phyloP scores from a whole-genome alignment of 2,329 filamentous ascomycete genomes.

The Pleoardoris graminearum region DNA sequence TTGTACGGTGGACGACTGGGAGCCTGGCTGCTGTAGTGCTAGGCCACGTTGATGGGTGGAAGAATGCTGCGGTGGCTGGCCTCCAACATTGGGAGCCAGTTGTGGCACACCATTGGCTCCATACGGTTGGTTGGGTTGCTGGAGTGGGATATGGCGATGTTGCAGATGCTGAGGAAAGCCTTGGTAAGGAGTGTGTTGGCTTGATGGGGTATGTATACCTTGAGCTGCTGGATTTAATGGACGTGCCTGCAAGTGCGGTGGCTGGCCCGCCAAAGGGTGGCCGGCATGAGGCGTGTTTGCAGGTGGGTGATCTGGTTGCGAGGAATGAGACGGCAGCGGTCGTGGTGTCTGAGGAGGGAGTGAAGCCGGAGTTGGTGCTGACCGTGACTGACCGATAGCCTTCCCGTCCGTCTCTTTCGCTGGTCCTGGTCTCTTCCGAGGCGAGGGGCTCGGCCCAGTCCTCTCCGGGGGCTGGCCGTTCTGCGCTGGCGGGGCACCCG shows the following conservation, averaged over 20 bases:
- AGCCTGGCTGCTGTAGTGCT: constrained; percentile 28
- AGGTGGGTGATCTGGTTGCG: constrained; percentile 29
- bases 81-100: constrained; percentile 29
- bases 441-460: constrained; percentile 29
- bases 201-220: constrained; percentile 28
- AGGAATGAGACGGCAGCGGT: constrained; percentile 21
- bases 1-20: constrained; percentile 40
- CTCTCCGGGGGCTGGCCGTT: constrained; percentile 28
- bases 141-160: constrained; percentile 40
- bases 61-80: constrained; percentile 33
- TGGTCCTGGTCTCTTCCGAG: constrained; percentile 29
- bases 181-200: constrained; percentile 23
- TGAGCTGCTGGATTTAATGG: constrained; percentile 36
- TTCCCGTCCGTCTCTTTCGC: constrained; percentile 19
- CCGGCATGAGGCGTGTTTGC: constrained; percentile 34
- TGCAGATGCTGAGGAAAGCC: constrained; percentile 24
- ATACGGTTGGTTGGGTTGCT: constrained; percentile 31
- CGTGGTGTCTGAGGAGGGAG: constrained; percentile 16
- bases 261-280: constrained; percentile 41
- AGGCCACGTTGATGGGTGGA: constrained; percentile 33
- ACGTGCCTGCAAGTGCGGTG: constrained; percentile 42
- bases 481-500: constrained; percentile 7
- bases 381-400: constrained; percentile 24
- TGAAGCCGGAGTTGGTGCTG: constrained; percentile 12
- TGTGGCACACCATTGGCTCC: constrained; percentile 28